A percentile compares a stretch with the other conserved stretches of the same genome.
Evolutionary conservation across 176 grass and related monocot genomes (phyloP).

Genomic region (Musa beccarii): DNA sequence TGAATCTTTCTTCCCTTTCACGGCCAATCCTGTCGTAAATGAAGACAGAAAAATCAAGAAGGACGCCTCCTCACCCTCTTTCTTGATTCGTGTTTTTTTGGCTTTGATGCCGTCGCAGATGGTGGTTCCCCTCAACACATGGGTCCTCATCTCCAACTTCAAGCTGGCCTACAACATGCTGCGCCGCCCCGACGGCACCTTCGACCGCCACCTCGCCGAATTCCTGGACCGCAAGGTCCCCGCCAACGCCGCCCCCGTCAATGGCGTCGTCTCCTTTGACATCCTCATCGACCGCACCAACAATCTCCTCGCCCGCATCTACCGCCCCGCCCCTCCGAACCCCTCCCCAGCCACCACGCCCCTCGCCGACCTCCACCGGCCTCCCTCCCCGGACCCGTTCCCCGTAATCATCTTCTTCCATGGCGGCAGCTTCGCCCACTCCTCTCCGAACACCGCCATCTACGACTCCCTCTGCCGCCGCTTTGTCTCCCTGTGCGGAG

Average conservation of each 20-base stretch:
- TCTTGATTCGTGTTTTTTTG: constrained; percentile 4
- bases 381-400: constrained; percentile 53
- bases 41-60: not conserved
- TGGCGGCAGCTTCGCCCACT: constrained; percentile 87
- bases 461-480: constrained; percentile 74
- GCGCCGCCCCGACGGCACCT: constrained; percentile 78
- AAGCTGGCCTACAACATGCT: constrained; percentile 86
- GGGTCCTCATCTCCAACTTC: constrained; percentile 95
- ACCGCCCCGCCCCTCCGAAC: constrained; percentile 29
- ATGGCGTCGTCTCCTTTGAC: constrained; percentile 74
- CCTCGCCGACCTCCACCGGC: constrained; percentile 41
- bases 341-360: constrained; percentile 26
- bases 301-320: constrained; percentile 71
- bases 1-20: not conserved
- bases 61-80: not conserved
- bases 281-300: constrained; percentile 49
- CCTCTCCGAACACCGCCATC: constrained; percentile 49
- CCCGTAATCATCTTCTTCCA: constrained; percentile 94
- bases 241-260: constrained; percentile 39
- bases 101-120: constrained; percentile 31
- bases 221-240: constrained; percentile 53
- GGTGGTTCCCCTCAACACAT: constrained; percentile 73
- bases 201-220: constrained; percentile 74
- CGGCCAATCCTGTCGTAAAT: not conserved
- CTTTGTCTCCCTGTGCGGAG: constrained; percentile 55